phyloP scores from a whole-genome alignment of 1,284 basidiomycete genomes.

The Dichomitus squalens region DNA sequence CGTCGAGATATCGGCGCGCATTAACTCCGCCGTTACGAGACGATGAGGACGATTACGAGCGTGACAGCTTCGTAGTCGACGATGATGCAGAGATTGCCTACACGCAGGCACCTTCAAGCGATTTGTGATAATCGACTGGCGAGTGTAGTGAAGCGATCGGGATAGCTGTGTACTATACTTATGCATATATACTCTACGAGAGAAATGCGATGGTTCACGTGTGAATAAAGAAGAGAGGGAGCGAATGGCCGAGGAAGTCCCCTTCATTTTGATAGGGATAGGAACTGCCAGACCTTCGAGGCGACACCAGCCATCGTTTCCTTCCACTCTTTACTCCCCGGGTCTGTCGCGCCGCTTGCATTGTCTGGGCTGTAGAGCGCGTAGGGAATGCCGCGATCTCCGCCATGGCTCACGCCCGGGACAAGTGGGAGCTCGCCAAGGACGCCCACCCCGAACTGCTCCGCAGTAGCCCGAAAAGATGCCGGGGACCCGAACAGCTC shows the following conservation, averaged over 20 bases:
- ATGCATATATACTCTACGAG: not conserved
- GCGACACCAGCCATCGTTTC: conserved; percentile 49
- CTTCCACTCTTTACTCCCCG: conserved; percentile 43
- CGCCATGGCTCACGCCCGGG: conserved; percentile 72
- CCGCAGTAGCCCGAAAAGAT: conserved; percentile 67
- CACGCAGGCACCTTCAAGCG: conserved; percentile 19
- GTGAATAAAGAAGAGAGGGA: not conserved
- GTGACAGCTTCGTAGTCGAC: conserved; percentile 77
- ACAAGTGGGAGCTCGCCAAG: conserved; percentile 89
- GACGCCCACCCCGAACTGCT: conserved; percentile 62
- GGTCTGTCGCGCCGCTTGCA: not conserved
- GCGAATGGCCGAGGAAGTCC: not conserved
- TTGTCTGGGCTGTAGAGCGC: conserved; percentile 40
- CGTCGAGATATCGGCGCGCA: conserved; percentile 30
- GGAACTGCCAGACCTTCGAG: conserved; percentile 40
- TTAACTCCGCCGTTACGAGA: conserved; percentile 49
- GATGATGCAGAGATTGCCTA: conserved; percentile 62
- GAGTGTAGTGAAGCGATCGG: no score
- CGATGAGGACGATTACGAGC: conserved; percentile 61
- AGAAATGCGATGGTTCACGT: no score
- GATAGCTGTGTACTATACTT: not conserved
- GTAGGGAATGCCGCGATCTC: conserved; percentile 76
- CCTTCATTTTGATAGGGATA: conserved; percentile 14
- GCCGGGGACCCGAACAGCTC: conserved; percentile 80
- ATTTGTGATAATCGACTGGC: no score